These are phyloP conservation scores for Talaromyces sp. DNA, from an alignment of 2,329 filamentous ascomycete genomes.

Conservation along the genomic window DNA sequence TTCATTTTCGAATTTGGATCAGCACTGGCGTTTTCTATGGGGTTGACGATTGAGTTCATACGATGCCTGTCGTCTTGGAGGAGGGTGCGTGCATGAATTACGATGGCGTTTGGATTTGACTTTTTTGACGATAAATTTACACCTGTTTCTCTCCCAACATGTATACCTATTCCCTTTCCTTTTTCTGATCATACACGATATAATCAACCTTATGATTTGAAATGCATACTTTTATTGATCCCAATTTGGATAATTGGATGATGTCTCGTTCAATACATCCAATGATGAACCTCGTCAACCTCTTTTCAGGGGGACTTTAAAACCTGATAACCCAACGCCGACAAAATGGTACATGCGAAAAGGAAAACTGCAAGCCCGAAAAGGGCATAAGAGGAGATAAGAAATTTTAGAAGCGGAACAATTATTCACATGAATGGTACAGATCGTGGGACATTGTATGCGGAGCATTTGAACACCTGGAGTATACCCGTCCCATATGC, in stretches of 20 bases:
- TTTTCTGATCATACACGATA: neutral
- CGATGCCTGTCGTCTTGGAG: neutral
- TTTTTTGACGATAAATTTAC: neutral
- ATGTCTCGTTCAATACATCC: neutral
- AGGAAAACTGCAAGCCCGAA: neutral
- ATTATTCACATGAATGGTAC: neutral
- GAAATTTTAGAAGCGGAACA: neutral
- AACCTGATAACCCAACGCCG: neutral
- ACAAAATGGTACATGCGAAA: neutral
- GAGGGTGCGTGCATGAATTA: constrained; percentile 1
- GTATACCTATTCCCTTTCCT: constrained; percentile 2
- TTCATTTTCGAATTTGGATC: neutral
- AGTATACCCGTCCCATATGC: neutral
- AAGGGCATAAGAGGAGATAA: neutral
- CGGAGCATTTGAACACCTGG: too few relatives aligned
- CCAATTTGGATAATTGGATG: neutral
- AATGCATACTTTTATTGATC: neutral
- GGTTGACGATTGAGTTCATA: neutral
- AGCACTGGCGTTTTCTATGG: neutral
- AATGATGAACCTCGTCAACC: neutral
- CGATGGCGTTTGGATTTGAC: constrained; percentile 1
- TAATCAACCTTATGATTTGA: neutral
- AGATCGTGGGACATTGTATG: neutral
- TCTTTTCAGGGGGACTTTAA: neutral
- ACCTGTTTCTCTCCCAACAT: neutral